Percentiles rank a stretch among this genome's conserved stretches.
Conservation (phyloP, 805 yeast species). For the Lipomyces lipofer region DNA sequence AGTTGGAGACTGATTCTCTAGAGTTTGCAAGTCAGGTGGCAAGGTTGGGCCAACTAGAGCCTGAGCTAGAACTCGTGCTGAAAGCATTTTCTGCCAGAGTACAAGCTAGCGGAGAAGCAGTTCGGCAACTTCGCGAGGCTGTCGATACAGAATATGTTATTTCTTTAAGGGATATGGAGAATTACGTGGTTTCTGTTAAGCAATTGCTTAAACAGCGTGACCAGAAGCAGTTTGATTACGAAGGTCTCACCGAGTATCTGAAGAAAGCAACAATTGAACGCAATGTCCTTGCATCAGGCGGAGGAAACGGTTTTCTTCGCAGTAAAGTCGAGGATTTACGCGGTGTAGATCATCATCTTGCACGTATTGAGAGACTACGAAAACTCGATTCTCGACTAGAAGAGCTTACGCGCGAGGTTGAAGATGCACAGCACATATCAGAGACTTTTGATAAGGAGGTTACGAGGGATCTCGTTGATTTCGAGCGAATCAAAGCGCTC, state of each 20-base stretch:
- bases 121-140: slow-evolving; percentile 44
- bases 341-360: slow-evolving; percentile 60
- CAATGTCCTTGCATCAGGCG: slow-evolving; percentile 52
- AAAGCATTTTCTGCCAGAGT: slow-evolving; percentile 52
- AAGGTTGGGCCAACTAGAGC: slow-evolving; percentile 63
- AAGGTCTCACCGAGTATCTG: slow-evolving; percentile 78
- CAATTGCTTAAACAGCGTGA: slow-evolving; percentile 79
- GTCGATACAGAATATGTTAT: slow-evolving; percentile 81
- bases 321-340: slow-evolving; percentile 61
- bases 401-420: slow-evolving; percentile 52
- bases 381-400: slow-evolving; percentile 53
- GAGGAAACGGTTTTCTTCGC: slow-evolving; percentile 55
- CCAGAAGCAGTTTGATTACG: slow-evolving; percentile 87
- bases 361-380: slow-evolving; percentile 53
- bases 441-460: slow-evolving; percentile 60
- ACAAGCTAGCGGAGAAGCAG: slow-evolving; percentile 43
- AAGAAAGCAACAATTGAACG: slow-evolving; percentile 69
- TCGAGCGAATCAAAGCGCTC: slow-evolving; percentile 75
- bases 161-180: slow-evolving; percentile 82
- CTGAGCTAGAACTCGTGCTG: slow-evolving; percentile 43
- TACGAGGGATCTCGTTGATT: slow-evolving; percentile 57
- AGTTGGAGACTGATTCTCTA: slow-evolving; percentile 69
- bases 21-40: slow-evolving; percentile 69
- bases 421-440: slow-evolving; percentile 51
- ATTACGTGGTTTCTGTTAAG: slow-evolving; percentile 66